A percentile compares a stretch with the other conserved stretches of the same genome.
phyloP scores from a whole-genome alignment of 768 basidiomycete species.

The Floccularia luteovirens region DNA sequence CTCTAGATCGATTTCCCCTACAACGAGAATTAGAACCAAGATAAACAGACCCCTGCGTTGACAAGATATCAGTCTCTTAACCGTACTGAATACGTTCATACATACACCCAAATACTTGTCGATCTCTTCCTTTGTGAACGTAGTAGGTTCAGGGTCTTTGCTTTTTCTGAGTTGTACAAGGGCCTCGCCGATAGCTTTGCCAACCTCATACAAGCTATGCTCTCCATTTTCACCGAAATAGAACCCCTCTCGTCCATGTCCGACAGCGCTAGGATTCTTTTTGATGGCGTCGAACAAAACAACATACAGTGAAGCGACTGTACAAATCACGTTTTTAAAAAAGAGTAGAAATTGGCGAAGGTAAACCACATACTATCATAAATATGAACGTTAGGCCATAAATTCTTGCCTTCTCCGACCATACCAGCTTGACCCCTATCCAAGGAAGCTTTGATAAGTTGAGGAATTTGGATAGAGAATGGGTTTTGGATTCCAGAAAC shows the following conservation, averaged over 20 bases:
- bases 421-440: conserved; percentile 42
- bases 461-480: conserved; percentile 45
- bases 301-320: conserved; percentile 39
- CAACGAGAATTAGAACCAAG: conserved; percentile 33
- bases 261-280: conserved; percentile 16
- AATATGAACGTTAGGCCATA: conserved; percentile 52
- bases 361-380: conserved; percentile 35
- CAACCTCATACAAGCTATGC: conserved; percentile 33
- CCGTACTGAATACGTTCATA: not conserved
- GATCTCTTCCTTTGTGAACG: conserved; percentile 38
- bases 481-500: conserved; percentile 45
- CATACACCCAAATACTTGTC: conserved; percentile 27
- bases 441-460: conserved; percentile 34
- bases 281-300: conserved; percentile 30
- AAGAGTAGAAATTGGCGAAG: too few relatives aligned
- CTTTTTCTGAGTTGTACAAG: conserved; percentile 29
- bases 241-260: conserved; percentile 42
- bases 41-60: conserved; percentile 19
- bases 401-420: conserved; percentile 48
- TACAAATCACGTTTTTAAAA: conserved; percentile 9
- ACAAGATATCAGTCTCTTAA: not conserved
- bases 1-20: conserved; percentile 22
- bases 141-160: conserved; percentile 29
- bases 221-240: conserved; percentile 50
- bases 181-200: conserved; percentile 27